Conservation (phyloP, 139 green algal genomes). For the Micractinium conductrix region DNA sequence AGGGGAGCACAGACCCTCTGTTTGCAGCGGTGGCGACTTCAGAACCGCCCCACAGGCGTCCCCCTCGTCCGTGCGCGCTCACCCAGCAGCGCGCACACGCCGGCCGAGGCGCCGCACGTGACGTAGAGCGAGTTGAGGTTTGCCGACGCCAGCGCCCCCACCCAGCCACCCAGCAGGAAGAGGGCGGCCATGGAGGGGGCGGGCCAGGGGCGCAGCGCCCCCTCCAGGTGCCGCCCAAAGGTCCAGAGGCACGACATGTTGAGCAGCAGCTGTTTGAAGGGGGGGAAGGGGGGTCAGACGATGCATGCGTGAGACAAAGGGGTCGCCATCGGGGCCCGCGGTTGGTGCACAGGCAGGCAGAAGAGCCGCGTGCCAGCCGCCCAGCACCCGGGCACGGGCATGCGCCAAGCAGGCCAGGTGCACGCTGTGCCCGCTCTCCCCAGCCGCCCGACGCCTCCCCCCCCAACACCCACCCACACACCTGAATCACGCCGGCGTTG, state of each 20-base stretch:
- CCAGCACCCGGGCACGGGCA: neutral
- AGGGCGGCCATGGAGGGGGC: conserved; percentile 32
- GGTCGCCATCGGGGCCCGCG: neutral
- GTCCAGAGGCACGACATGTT: conserved; percentile 54
- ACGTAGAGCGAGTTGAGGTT: conserved; percentile 55
- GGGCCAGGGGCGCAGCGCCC: conserved; percentile 18
- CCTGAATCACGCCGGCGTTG: conserved; percentile 57
- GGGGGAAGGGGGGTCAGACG: neutral
- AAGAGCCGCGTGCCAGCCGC: neutral
- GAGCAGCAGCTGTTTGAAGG: neutral
- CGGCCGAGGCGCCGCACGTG: conserved; percentile 48
- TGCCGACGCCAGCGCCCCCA: conserved; percentile 45
- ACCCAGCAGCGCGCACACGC: conserved; percentile 57
- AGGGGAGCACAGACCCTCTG: too few relatives aligned
- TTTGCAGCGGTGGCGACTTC: neutral
- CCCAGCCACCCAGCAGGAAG: conserved; percentile 47
- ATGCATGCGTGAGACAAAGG: neutral
- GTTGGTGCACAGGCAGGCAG: neutral
- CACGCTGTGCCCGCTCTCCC: neutral
- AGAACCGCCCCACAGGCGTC: too few relatives aligned
- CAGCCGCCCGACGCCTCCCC: too few relatives aligned
- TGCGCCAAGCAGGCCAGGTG: neutral
- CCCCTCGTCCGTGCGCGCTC: neutral
- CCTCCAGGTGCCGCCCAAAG: conserved; percentile 51
- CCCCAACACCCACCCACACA: conserved; percentile 15